Conservation (phyloP, 345 rosid species). For the Eucalyptus lansdowneana region DNA sequence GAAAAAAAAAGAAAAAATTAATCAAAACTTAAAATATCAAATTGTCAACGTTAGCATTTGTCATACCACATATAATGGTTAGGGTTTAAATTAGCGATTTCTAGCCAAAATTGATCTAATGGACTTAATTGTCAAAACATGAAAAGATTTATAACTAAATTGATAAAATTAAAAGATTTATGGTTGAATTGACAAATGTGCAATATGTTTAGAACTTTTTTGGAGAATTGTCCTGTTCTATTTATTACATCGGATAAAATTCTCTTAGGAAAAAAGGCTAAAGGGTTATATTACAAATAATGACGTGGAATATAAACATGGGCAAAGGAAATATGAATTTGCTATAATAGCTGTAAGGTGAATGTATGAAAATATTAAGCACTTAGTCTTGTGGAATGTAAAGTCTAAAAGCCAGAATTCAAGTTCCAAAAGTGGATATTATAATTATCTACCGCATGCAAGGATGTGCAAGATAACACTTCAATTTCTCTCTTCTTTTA, state of each 20-base stretch:
- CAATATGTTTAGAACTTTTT: too few relatives aligned
- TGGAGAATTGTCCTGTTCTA: neutral
- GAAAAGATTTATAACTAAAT: too few relatives aligned
- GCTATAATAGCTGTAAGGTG: neutral
- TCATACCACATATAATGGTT: too few relatives aligned
- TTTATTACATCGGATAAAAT: neutral
- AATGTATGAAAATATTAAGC: neutral
- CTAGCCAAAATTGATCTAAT: too few relatives aligned
- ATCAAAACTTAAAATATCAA: too few relatives aligned
- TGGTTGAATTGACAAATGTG: too few relatives aligned
- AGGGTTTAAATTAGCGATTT: neutral
- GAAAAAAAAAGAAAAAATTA: too few relatives aligned
- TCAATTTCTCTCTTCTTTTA: too few relatives aligned
- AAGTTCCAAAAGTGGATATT: neutral
- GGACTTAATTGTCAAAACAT: too few relatives aligned
- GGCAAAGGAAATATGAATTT: neutral
- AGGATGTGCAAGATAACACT: too few relatives aligned
- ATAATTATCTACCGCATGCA: neutral
- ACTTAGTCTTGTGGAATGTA: neutral
- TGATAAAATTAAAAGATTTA: too few relatives aligned
- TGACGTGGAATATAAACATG: neutral
- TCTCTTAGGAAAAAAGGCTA: neutral
- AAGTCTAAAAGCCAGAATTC: neutral
- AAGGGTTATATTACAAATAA: neutral
- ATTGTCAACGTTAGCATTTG: neutral